phyloP scores from a whole-genome alignment of 805 yeast genomes.

The Monosporozyma aerobia region DNA sequence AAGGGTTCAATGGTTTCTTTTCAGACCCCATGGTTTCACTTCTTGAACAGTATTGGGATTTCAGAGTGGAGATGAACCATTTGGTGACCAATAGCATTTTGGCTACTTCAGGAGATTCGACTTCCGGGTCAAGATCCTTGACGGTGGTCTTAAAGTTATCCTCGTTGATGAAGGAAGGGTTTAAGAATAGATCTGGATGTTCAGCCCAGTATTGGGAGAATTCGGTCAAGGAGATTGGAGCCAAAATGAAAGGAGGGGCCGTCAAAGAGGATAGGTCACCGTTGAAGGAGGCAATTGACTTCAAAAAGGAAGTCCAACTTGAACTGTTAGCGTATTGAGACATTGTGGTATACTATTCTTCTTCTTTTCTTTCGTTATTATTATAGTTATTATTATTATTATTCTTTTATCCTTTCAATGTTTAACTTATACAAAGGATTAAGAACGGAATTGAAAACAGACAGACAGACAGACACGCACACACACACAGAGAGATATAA shows the following conservation, averaged over 20 bases:
- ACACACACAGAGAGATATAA: no score
- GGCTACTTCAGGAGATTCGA: conserved; percentile 36
- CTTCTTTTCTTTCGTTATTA: background rate
- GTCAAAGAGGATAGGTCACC: conserved; percentile 91
- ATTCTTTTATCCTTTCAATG: no score
- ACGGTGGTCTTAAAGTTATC: conserved; percentile 12
- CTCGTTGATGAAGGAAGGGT: conserved; percentile 42
- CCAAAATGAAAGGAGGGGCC: conserved; percentile 94
- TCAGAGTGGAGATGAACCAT: conserved; percentile 86
- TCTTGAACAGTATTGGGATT: conserved; percentile 90
- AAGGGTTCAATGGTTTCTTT: conserved; percentile 95
- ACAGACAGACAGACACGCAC: no score
- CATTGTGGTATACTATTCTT: conserved; percentile 11
- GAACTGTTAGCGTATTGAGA: conserved; percentile 34
- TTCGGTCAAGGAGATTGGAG: conserved; percentile 82
- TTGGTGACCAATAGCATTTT: conserved; percentile 72
- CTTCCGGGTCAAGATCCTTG: conserved; percentile 17
- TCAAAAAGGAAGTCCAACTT: conserved; percentile 86
- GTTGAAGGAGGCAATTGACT: conserved; percentile 85
- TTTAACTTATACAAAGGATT: no score
- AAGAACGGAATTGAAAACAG: no score
- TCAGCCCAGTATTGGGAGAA: conserved; percentile 96
- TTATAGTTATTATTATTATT: no score
- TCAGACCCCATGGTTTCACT: conserved; percentile 90
- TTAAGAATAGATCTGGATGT: conserved; percentile 75